phyloP scores from a whole-genome alignment of 2,329 filamentous ascomycete species.

The Conoideocrella luteorostrata region DNA sequence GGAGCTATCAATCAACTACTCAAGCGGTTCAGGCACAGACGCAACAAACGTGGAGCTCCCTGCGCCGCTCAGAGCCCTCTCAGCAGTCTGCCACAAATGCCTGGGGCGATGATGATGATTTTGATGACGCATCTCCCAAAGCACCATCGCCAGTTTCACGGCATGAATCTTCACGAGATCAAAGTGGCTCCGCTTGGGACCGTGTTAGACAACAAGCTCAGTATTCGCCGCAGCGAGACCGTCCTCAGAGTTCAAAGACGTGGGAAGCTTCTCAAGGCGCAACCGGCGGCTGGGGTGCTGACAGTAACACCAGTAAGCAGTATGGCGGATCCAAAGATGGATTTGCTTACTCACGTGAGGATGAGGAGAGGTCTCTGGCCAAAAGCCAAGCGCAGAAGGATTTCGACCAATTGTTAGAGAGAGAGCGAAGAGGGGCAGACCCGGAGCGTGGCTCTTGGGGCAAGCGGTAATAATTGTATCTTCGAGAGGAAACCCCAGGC shows the following conservation, averaged over 20 bases:
- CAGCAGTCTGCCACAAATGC: slow-evolving; percentile 8
- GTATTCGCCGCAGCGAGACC: slow-evolving; percentile 17
- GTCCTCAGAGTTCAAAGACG: slow-evolving; percentile 14
- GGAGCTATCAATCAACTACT: slow-evolving; percentile 3
- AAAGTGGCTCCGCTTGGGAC: slow-evolving; percentile 36
- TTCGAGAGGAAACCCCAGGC: too few relatives aligned
- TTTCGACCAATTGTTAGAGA: slow-evolving; percentile 43
- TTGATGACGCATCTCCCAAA: slow-evolving; percentile 39
- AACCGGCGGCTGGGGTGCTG: slow-evolving; percentile 13
- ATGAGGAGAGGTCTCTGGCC: slow-evolving; percentile 30
- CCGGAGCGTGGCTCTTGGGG: slow-evolving; percentile 21
- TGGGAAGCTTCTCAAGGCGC: slow-evolving; percentile 12
- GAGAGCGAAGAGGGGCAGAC: slow-evolving; percentile 30
- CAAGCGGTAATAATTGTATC: slow-evolving; percentile 11
- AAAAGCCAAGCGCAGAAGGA: slow-evolving; percentile 43
- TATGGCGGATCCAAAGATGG: slow-evolving; percentile 15
- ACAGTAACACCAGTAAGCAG: slow-evolving; percentile 19
- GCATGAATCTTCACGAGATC: slow-evolving; percentile 10
- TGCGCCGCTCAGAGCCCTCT: slow-evolving; percentile 9
- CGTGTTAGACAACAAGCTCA: slow-evolving; percentile 33
- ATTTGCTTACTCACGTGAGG: slow-evolving; percentile 29
- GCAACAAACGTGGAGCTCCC: slow-evolving; percentile 12
- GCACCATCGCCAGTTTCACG: slow-evolving; percentile 23
- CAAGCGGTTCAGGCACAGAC: slow-evolving; percentile 5
- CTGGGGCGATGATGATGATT: slow-evolving; percentile 22